These are phyloP conservation scores for Tremella mesenterica DNA, from an alignment of 768 basidiomycete genomes.

Conservation along the genomic window DNA sequence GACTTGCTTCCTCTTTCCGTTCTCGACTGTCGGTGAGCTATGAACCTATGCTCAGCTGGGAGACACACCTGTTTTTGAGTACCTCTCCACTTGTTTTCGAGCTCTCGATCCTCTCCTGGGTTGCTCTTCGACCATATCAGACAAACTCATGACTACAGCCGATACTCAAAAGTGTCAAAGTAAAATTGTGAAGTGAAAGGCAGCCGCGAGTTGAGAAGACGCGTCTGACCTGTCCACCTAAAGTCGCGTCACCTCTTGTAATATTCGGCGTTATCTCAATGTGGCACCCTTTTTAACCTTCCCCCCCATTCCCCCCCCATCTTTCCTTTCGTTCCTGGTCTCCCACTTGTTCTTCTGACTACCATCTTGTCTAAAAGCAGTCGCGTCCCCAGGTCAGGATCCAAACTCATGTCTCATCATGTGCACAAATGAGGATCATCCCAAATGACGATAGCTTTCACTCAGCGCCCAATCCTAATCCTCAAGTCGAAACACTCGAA, in stretches of 20 bases:
- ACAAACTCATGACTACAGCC: not conserved
- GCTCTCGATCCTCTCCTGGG: slow-evolving; percentile 28
- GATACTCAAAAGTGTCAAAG: not conserved
- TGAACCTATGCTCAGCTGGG: not conserved
- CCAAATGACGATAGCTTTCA: no score
- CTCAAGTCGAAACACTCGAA: not conserved
- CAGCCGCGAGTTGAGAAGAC: not conserved
- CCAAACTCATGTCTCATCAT: no score
- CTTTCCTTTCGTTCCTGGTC: no score
- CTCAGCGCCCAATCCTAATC: no score
- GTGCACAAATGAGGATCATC: no score
- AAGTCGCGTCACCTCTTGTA: no score
- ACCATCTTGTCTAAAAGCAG: not conserved
- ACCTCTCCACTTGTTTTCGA: slow-evolving; percentile 29
- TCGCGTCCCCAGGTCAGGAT: not conserved
- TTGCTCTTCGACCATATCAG: slow-evolving; percentile 5
- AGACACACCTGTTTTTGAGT: slow-evolving; percentile 14
- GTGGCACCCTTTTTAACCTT: no score
- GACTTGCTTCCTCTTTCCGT: slow-evolving; percentile 15
- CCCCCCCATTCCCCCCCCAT: no score
- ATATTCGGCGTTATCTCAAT: no score
- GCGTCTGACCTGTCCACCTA: no score
- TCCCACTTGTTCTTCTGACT: no score
- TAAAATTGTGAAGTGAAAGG: not conserved
- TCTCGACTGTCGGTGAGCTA: slow-evolving; percentile 3